Evolutionary conservation across 2,329 filamentous ascomycete species (phyloP).

Genomic region (Penicillium aurantiogriseum): DNA sequence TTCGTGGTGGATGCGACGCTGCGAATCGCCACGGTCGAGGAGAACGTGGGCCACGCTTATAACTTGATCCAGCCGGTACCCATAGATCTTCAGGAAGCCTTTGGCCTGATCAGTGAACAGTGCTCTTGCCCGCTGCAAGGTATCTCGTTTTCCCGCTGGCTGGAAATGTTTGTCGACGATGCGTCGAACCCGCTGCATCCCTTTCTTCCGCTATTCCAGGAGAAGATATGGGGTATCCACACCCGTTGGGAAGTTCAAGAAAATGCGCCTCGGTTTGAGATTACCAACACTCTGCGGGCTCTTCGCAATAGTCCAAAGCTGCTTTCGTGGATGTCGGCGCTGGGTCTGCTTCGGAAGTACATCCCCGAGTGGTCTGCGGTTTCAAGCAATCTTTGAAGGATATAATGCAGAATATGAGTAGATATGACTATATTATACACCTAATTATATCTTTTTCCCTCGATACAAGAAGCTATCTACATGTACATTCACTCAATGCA

Average conservation of each 20-base stretch:
- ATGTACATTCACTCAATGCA: neutral
- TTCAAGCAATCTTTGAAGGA: neutral
- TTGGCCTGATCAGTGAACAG: neutral
- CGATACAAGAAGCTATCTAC: neutral
- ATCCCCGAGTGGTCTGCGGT: neutral
- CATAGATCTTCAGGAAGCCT: neutral
- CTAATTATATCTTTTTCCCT: neutral
- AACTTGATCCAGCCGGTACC: conserved; percentile 15
- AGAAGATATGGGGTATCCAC: neutral
- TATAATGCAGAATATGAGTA: neutral
- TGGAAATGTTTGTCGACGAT: neutral
- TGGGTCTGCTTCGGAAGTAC: neutral
- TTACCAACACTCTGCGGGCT: neutral
- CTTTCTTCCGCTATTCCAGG: neutral
- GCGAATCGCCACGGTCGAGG: conserved; percentile 8
- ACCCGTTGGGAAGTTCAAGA: neutral
- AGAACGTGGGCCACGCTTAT: conserved; percentile 18
- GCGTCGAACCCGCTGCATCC: neutral
- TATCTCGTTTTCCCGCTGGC: neutral
- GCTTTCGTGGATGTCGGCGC: neutral
- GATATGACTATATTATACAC: neutral
- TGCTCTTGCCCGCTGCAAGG: neutral
- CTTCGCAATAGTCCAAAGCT: neutral
- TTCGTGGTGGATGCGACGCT: conserved; percentile 14
- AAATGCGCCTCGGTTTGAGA: neutral